Evolutionary conservation across 257 asterid species (phyloP), one percentile per base, ranked within the genome.

Genomic region (Gardenia jasminoides): DNA sequence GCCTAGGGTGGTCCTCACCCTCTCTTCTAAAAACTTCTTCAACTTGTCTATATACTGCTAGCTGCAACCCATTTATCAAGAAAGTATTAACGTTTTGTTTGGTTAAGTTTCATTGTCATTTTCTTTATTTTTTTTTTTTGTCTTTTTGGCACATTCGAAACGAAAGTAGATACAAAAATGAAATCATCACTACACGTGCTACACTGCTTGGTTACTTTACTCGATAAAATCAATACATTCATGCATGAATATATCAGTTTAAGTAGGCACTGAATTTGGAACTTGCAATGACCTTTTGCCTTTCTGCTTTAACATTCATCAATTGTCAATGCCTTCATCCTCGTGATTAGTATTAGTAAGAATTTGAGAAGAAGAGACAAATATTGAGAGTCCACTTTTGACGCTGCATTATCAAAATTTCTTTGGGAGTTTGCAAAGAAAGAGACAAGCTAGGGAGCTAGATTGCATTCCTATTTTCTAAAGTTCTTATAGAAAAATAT

Each of bases 1-100:
- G 19, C 22, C 43, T 26, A 31, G 70, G 74, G 79, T 80, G 83
- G 83, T 80, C 83, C 76, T 67, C 31, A 20, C 62, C 2, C 44
- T 44, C 13, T 20, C 64, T 11, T 65, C 31, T 7, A 24, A 28
- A 66, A 66, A 31, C 67, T 50, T 4, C 43, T 39, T 20, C 65
- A 52, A 41, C 70, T 41, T 52, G 50, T 46, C 26, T 50, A 20
- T 50, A 50, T 9, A 2, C 11, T 10, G 10, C 8, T 8, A 46
- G 4, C 11, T 10, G 10, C 2, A 0, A 31, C 58, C 41, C 54
- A 52, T 26, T 70, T 56, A 44, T 24, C 64, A 3, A 70, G 71
- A 78, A 58, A 56, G 44, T 50, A 44, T 17, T 11, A 44, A 41
- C 44, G 15, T 43, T 74, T 70, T 70, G 72, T 73, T 70, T 78